Percentiles rank a stretch among this genome's conserved stretches.
These are phyloP conservation scores for Aspergillus carbonarius DNA, from an alignment of 2,329 filamentous ascomycete genomes.

Conservation along the genomic window DNA sequence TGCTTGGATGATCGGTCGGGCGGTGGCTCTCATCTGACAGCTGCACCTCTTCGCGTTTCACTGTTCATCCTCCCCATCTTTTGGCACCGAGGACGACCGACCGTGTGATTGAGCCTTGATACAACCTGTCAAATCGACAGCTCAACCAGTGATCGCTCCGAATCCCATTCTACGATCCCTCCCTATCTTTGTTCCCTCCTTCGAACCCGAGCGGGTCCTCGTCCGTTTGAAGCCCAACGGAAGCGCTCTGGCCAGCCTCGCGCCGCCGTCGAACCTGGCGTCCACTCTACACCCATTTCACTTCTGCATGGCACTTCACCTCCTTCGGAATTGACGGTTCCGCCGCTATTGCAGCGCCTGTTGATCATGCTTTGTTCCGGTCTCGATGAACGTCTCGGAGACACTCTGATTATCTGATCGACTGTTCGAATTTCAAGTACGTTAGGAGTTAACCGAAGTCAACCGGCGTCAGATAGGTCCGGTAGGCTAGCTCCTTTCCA, in stretches of 20 bases:
- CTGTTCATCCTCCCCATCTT: constrained; percentile 12
- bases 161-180: constrained; percentile 1
- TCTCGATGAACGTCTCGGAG: constrained; percentile 12
- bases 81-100: constrained; percentile 4
- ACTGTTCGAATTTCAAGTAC: constrained; percentile 5
- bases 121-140: constrained; percentile 20
- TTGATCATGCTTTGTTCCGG: constrained; percentile 24
- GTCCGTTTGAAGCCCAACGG: constrained; percentile 17
- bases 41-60: constrained; percentile 20
- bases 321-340: neutral
- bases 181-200: constrained; percentile 6
- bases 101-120: constrained; percentile 4
- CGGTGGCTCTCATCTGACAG: constrained; percentile 14
- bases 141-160: constrained; percentile 9
- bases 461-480: neutral
- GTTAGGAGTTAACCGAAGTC: neutral
- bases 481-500: neutral
- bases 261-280: constrained; percentile 7
- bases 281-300: neutral
- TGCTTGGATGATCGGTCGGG: neutral
- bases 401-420: constrained; percentile 18
- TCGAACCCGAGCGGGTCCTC: constrained; percentile 7
- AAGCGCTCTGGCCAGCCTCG: constrained; percentile 12
- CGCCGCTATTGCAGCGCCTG: constrained; percentile 8
- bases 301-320: neutral